Percentiles rank a stretch among this genome's conserved stretches.
Evolutionary conservation across 2,329 filamentous ascomycete genomes (phyloP).

Genomic region (Diaporthe ilicicola): DNA sequence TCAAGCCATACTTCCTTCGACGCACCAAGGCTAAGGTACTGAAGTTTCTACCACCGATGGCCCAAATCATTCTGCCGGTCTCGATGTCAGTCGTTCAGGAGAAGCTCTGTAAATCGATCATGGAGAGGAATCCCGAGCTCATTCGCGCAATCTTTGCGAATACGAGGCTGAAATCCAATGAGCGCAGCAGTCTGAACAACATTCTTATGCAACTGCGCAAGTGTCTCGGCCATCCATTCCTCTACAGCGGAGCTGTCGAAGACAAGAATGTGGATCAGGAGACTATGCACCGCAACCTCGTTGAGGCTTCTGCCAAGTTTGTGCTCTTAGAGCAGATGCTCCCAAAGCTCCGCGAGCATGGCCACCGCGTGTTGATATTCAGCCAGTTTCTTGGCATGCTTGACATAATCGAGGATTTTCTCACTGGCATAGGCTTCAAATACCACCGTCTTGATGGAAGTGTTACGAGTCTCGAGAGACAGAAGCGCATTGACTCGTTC

Average conservation of each 20-base stretch:
- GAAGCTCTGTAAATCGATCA: slow-evolving; percentile 91
- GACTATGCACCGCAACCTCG: slow-evolving; percentile 78
- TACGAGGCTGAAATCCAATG: slow-evolving; percentile 70
- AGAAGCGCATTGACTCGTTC: slow-evolving; percentile 92
- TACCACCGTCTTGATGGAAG: slow-evolving; percentile 88
- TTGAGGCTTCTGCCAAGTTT: slow-evolving; percentile 92
- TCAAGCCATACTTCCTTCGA: slow-evolving; percentile 74
- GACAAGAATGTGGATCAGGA: slow-evolving; percentile 72
- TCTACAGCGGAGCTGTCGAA: slow-evolving; percentile 91
- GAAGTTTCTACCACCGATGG: slow-evolving; percentile 90
- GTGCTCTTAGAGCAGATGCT: slow-evolving; percentile 85
- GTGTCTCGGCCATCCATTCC: slow-evolving; percentile 93
- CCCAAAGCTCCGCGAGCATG: slow-evolving; percentile 83
- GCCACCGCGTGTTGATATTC: slow-evolving; percentile 92
- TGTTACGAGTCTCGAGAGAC: slow-evolving; percentile 84
- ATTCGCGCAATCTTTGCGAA: slow-evolving; percentile 86
- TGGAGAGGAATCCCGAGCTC: slow-evolving; percentile 88
- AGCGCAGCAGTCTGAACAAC: slow-evolving; percentile 87
- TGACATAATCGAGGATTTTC: slow-evolving; percentile 90
- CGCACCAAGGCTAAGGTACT: slow-evolving; percentile 92
- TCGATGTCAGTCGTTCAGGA: slow-evolving; percentile 95
- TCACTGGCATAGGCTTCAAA: slow-evolving; percentile 75
- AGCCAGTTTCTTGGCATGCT: slow-evolving; percentile 93
- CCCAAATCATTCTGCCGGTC: slow-evolving; percentile 94
- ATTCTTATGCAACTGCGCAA: slow-evolving; percentile 96